Evolutionary conservation across 2,329 filamentous ascomycete species (phyloP), one percentile per base, ranked within the genome.

Genomic region (Fusarium fujikuroi): DNA sequence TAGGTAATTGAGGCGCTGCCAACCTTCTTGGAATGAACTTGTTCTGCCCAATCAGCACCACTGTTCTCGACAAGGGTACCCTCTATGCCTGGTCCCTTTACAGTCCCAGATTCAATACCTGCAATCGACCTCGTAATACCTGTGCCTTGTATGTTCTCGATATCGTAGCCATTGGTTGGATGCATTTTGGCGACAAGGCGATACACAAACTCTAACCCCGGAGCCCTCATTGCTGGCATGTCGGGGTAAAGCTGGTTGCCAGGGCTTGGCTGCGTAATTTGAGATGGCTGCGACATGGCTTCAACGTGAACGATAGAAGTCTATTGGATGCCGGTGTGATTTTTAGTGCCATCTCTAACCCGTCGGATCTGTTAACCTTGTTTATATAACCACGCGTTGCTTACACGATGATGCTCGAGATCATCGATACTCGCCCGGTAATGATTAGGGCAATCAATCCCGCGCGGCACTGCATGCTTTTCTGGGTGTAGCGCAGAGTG

Each of bases 101-200:
- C 39, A n/a, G 53, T 57, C 10, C 53, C 53, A 18, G 53, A 57
- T 19, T 57, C 25, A 1, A 57, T 57, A 16, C 18, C 37, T 23
- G 28, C 53, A 16, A 57, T 57, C 5, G 53, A 43, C 37, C 53
- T 39, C 7, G 53, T 57, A 9, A 57, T 30, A 34, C 54, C 54
- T 25, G 40, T 44, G 18, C 54, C 54, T 16, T 57, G 54, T 10
- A 57, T 44, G 23, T 44, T 57, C n/a, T 57, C 54, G 9, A 57
- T 34, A 21, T 57, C 54, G 14, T 56, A 56, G 25, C 23, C 36
- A 32, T 56, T 30, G 15, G 36, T 56, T 15, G 52, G 37, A 7
- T 56, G 52, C 52, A 56, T 56, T 14, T 42, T 56, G 19, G 52
- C 52, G n/a, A 56, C 52, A 40, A 56, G 52, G 18, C 52, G 52